These are phyloP conservation scores for Podaxis sp. DNA, from an alignment of 768 basidiomycete species.

Conservation along the genomic window DNA sequence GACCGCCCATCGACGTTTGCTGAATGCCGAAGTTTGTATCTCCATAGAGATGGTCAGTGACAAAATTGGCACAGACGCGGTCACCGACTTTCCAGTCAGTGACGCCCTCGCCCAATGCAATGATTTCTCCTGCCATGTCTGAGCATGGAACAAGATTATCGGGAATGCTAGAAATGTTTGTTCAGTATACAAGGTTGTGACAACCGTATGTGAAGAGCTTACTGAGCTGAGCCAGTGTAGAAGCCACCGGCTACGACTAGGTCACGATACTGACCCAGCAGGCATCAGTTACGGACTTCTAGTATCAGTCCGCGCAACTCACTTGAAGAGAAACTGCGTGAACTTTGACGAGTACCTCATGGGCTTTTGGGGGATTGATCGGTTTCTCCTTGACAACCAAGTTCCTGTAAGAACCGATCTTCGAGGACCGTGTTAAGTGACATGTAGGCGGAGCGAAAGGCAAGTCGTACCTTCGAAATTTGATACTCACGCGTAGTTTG, in stretches of 20 bases:
- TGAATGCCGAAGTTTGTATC: conserved; percentile 35
- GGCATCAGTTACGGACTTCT: background rate
- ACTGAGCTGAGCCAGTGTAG: conserved; percentile 34
- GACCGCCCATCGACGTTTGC: conserved; percentile 42
- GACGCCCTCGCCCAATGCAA: conserved; percentile 44
- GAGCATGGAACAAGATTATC: conserved; percentile 39
- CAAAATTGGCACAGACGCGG: conserved; percentile 56
- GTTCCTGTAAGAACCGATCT: conserved; percentile 24
- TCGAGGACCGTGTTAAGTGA: background rate
- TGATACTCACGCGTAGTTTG: background rate
- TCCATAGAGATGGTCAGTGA: conserved; percentile 46
- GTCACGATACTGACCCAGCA: conserved; percentile 44
- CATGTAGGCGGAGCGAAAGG: background rate
- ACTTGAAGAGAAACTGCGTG: conserved; percentile 60
- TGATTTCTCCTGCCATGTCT: conserved; percentile 59
- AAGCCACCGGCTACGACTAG: conserved; percentile 38
- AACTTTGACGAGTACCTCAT: conserved; percentile 54
- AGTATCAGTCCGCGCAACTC: background rate
- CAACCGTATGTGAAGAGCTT: background rate
- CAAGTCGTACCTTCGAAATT: background rate
- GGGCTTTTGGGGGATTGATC: conserved; percentile 34
- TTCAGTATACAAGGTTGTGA: background rate
- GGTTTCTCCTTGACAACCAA: conserved; percentile 26
- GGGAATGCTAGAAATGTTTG: conserved; percentile 12
- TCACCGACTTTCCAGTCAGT: conserved; percentile 55